Evolutionary conservation across 768 basidiomycete genomes (phyloP), one percentile per base, ranked within the genome.

Genomic region (Nevesoporus exiguus): DNA sequence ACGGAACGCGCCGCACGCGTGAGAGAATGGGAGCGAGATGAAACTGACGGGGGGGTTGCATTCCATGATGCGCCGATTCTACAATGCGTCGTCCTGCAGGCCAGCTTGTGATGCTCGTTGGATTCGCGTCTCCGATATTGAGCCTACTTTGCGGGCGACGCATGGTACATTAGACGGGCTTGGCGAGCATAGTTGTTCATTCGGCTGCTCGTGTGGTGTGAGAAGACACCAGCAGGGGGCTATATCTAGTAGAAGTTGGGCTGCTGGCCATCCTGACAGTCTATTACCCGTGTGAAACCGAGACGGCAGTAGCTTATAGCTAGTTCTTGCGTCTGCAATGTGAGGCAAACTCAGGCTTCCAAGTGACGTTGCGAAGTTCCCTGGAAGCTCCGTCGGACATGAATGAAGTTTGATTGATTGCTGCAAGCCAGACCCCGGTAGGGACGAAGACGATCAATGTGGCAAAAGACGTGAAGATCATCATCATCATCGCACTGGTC

Each of bases 11-110:
- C 52, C 47, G 54, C 33, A 15, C 44, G 55, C 31, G 40, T 49
- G 54, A 55, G 6, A 37, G 10, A 31, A 30, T 34, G 34, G 30
- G 51, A 43, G 49, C 51, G 60, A 66, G 51, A 64, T 63, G 64
- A 66, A 66, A 48, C 40, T 24, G 29, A 43, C 27, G 47, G 61
- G 22, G 31, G 19, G 33, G 19, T 40, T 31, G 45, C 21, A 49
- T 33, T 21, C 47, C 52, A 62, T 39, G 56, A 47, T 42, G 33
- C 8, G 39, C 62, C 52, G 47, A 51, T 42, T 36, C n/a, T 9
- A 50, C 63, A 64, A 63, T 31, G 62, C 51, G 62, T 54, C 45
- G 46, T 49, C 63, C 62, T 65, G 63, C 63, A 63, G 63, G 62
- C 37, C 41, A 8, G 9, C 31, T 22, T 19, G 27, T 19, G 52